These are phyloP conservation scores for Bruguiera gymnorhiza DNA, from an alignment of 345 rosid genomes.

Conservation along the genomic window DNA sequence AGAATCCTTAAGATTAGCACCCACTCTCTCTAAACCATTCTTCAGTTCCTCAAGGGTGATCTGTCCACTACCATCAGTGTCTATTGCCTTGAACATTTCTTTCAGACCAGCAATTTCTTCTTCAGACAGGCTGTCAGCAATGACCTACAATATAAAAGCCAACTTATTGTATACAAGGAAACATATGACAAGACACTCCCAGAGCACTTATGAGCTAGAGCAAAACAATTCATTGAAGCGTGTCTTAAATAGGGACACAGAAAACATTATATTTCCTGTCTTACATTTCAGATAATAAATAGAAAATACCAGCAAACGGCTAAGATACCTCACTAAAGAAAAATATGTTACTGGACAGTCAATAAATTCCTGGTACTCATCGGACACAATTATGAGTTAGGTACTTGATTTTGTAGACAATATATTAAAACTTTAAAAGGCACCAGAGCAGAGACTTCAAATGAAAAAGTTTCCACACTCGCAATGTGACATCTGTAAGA, in stretches of 20 bases:
- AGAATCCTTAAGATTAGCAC: constrained; percentile 68
- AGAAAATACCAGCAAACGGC: too few species aligned
- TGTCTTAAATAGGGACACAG: background rate
- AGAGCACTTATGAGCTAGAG: too few species aligned
- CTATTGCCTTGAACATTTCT: constrained; percentile 95
- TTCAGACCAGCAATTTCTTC: constrained; percentile 87
- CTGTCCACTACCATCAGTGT: constrained; percentile 76
- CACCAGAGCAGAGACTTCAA: background rate
- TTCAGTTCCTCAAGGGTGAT: constrained; percentile 88
- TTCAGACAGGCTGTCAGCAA: constrained; percentile 89
- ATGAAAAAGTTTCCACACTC: background rate
- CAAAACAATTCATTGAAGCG: background rate
- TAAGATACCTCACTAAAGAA: too few species aligned
- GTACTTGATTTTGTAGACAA: background rate
- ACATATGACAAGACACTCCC: too few species aligned
- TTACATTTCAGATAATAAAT: too few species aligned
- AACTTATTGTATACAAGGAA: too few species aligned
- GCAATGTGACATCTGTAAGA: too few species aligned
- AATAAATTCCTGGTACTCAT: too few species aligned
- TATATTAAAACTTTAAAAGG: background rate
- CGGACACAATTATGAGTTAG: too few species aligned
- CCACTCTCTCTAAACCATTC: constrained; percentile 74
- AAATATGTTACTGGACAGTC: too few species aligned
- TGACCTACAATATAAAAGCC: constrained; percentile 43
- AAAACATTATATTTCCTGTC: background rate